Conservation (phyloP, 257 asterid genomes). For the Solanum chmielewskii region DNA sequence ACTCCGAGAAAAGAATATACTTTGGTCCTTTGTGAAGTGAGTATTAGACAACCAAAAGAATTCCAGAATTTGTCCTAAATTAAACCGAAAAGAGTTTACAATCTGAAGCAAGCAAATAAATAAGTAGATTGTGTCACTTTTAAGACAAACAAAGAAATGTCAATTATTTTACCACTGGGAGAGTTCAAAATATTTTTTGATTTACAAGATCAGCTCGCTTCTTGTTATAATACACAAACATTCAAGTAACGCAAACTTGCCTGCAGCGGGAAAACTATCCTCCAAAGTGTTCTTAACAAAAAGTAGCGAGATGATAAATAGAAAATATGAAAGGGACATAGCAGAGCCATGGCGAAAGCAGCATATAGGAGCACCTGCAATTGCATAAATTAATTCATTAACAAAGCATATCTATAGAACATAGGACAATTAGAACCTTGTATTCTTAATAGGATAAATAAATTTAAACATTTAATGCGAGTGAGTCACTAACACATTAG, state of each 20-base stretch:
- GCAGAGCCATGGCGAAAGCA: slow-evolving; percentile 64
- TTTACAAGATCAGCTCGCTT: neutral
- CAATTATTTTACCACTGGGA: neutral
- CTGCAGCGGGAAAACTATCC: slow-evolving; percentile 78
- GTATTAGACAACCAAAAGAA: neutral
- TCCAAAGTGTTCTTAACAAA: slow-evolving; percentile 76
- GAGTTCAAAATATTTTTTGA: neutral
- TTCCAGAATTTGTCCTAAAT: neutral
- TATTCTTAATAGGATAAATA: neutral
- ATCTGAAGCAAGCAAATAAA: neutral
- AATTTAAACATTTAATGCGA: neutral
- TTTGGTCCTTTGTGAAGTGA: neutral
- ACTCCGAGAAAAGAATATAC: neutral
- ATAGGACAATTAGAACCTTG: neutral
- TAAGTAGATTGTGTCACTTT: neutral
- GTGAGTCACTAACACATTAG: neutral
- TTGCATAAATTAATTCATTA: slow-evolving; percentile 2
- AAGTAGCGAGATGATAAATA: slow-evolving; percentile 84
- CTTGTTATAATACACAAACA: neutral
- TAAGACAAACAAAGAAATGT: neutral
- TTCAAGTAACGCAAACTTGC: slow-evolving; percentile 37
- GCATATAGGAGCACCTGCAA: slow-evolving; percentile 85
- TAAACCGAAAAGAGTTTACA: neutral
- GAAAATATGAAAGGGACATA: slow-evolving; percentile 90
- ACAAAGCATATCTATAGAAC: neutral